phyloP scores from a whole-genome alignment of 805 yeast genomes.

The Lachancea sp. region DNA sequence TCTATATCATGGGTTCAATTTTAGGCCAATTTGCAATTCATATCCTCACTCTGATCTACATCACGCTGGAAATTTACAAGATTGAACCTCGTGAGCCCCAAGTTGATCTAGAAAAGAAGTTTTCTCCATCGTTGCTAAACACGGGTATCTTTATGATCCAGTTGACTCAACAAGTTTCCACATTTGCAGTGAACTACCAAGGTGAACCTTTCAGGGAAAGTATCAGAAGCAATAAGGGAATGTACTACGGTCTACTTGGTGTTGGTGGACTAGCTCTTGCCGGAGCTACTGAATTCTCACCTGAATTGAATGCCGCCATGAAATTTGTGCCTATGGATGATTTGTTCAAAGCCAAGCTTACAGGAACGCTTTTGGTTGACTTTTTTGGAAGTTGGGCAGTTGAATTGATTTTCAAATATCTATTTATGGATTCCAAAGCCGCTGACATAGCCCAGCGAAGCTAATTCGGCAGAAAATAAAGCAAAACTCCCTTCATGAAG shows the following conservation, averaged over 20 bases:
- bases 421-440: constrained; percentile 86
- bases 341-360: constrained; percentile 70
- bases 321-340: constrained; percentile 81
- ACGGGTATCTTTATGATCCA: constrained; percentile 94
- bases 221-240: constrained; percentile 84
- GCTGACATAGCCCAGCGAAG: constrained; percentile 71
- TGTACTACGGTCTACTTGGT: constrained; percentile 92
- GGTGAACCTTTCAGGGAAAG: constrained; percentile 95
- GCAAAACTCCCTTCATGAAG: too few species aligned
- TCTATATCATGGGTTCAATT: constrained; percentile 95
- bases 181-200: constrained; percentile 95
- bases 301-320: constrained; percentile 89
- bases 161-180: constrained; percentile 92
- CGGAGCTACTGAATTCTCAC: constrained; percentile 90
- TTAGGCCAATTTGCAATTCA: constrained; percentile 95
- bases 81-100: constrained; percentile 91
- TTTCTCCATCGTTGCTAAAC: constrained; percentile 83
- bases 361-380: constrained; percentile 67
- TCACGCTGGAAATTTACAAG: constrained; percentile 74
- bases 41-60: constrained; percentile 70
- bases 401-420: constrained; percentile 73
- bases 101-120: constrained; percentile 82
- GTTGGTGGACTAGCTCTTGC: constrained; percentile 83
- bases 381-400: constrained; percentile 68
- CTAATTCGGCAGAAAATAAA: background rate